Base-by-base conservation (phyloP, 768 basidiomycete species). In the Trametes villosa region DNA sequence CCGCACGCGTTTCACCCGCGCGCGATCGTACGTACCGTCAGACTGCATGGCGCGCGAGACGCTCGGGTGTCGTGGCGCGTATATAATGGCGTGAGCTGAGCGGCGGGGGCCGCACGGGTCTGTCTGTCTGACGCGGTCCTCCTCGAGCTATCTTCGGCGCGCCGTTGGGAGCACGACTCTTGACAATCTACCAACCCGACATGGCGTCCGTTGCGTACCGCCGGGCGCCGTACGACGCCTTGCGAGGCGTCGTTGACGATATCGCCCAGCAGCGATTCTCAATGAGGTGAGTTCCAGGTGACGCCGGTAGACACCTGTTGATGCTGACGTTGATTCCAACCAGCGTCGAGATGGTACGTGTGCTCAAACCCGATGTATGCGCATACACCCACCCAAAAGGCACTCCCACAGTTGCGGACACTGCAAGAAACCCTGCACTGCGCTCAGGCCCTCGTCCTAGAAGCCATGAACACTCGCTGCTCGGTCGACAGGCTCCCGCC, bases 401-500 rank as follows among this genome's bases (percentile, higher is more conserved):
- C 33, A 7, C 33, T 7, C 33, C 7, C 6, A 7, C 40, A 62
- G 61, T 45, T 62, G 6, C 12, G 47, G 12, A 18, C 20, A 5
- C 11, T 58, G 29, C 50, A 53, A 11, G 8, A 44, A 22, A 15
- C 30, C 11, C 38, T 53, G 18, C 51, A 27, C 4, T 2, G 24
- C 24, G 51, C 50, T 8, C 18, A 53, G 29, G 33, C 44, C 22
- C 50, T 53, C 22, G 29, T 63, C 24, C 30, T 29, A 38, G 61
- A 58, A 17, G 45, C 40, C 13, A 22, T 52, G 45, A 58, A 63
- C 46, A n/a, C 56, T 3, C 30, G 27, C 9, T 40, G 34, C 18
- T 34, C 41, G 18, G 49, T 62, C 26, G 29, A 44, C 31, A 56
- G 31, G 27, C 55, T 67, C 15, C 66, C 66, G 1, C 53, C 57